A percentile compares a stretch with the other conserved stretches of the same genome.
Conservation (phyloP, 2,329 filamentous ascomycete genomes). For the Fusarium tanahbumbuense region DNA sequence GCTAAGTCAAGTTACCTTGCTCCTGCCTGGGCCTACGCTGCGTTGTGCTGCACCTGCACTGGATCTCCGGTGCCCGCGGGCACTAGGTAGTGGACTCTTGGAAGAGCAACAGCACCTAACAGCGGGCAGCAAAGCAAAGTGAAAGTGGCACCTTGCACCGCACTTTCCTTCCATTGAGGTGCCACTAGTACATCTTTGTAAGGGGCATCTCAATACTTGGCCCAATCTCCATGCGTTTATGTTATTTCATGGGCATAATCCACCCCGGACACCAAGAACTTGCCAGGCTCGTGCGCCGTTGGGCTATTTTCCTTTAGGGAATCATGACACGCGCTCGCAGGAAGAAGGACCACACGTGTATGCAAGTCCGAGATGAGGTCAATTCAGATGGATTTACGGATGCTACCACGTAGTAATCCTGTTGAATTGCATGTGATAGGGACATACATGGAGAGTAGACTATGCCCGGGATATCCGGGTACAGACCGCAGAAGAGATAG, state of each 20-base stretch:
- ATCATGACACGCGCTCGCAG: constrained; percentile 27
- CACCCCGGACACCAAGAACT: constrained; percentile 30
- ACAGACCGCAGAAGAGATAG: not conserved
- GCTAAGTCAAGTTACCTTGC: not conserved
- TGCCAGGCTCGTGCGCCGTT: constrained; percentile 28
- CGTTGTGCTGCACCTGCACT: constrained; percentile 32
- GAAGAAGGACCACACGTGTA: constrained; percentile 18
- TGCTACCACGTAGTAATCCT: constrained; percentile 25
- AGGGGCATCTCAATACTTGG: constrained; percentile 33
- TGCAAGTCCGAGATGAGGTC: constrained; percentile 37
- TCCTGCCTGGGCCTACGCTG: constrained; percentile 13
- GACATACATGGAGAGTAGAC: not conserved
- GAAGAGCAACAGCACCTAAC: not conserved
- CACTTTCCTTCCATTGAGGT: constrained; percentile 36
- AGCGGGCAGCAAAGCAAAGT: constrained; percentile 17
- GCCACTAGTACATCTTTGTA: constrained; percentile 39
- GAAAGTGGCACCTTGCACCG: constrained; percentile 44
- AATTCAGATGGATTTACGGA: constrained; percentile 5
- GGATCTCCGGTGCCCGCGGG: constrained; percentile 35
- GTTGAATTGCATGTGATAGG: constrained; percentile 52
- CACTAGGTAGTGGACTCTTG: constrained; percentile 4
- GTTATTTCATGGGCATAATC: constrained; percentile 23
- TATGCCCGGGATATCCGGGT: constrained; percentile 24
- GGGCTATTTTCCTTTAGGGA: constrained; percentile 6
- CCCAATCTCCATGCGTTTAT: constrained; percentile 37